Conservation (phyloP, 1,139 yeast species). For the Chernovozyma aurita region DNA sequence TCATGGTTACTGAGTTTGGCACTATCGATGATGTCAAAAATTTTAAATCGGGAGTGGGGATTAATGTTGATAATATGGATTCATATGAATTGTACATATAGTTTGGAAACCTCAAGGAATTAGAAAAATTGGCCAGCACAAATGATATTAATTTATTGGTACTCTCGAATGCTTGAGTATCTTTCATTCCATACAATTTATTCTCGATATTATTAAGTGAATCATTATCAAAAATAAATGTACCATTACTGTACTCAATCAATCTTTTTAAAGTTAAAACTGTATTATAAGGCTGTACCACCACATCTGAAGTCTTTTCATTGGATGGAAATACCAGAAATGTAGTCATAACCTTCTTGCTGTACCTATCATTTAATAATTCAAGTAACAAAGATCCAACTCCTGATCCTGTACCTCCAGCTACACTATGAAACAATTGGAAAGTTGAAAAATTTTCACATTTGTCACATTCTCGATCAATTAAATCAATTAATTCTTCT, state of each 20-base stretch:
- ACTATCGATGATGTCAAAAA: slow-evolving; percentile 84
- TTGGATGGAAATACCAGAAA: slow-evolving; percentile 83
- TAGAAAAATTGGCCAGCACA: slow-evolving; percentile 79
- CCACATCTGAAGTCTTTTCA: slow-evolving; percentile 81
- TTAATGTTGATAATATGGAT: slow-evolving; percentile 73
- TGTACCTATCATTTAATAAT: slow-evolving; percentile 70
- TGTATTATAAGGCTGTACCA: slow-evolving; percentile 94
- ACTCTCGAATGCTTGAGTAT: slow-evolving; percentile 56
- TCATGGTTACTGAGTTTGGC: slow-evolving; percentile 65
- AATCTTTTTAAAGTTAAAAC: slow-evolving; percentile 75
- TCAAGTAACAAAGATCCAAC: slow-evolving; percentile 83
- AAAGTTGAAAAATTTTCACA: slow-evolving; percentile 89
- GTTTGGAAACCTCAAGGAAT: slow-evolving; percentile 87
- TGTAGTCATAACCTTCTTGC: slow-evolving; percentile 77
- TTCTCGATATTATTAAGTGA: slow-evolving; percentile 68
- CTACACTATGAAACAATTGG: slow-evolving; percentile 91
- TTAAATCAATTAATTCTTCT: slow-evolving; percentile 73
- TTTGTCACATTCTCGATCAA: slow-evolving; percentile 87
- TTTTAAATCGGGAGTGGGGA: slow-evolving; percentile 88
- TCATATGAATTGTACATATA: slow-evolving; percentile 86
- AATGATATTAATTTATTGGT: slow-evolving; percentile 84
- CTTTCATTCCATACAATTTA: slow-evolving; percentile 38
- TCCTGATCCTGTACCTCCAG: slow-evolving; percentile 98
- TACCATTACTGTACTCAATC: slow-evolving; percentile 80
- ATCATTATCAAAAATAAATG: slow-evolving; percentile 85